Conservation (phyloP, 306 rosid species). For the Carpinus viminea region DNA sequence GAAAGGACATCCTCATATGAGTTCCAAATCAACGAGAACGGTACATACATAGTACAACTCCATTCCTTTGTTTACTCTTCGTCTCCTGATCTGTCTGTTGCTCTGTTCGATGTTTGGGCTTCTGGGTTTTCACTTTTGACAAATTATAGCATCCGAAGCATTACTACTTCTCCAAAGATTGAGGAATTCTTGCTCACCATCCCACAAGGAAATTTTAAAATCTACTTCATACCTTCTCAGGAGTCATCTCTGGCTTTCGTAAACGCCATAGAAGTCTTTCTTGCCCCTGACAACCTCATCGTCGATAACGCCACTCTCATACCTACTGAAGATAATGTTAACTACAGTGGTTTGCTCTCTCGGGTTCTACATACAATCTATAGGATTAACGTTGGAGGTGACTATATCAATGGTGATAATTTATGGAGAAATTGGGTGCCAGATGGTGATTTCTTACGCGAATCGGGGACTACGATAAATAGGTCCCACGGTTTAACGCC, state of each 20-base stretch:
- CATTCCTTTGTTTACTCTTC: conserved; percentile 50
- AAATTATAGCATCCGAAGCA: conserved; percentile 6
- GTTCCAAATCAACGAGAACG: neutral
- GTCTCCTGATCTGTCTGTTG: conserved; percentile 14
- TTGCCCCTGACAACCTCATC: conserved; percentile 22
- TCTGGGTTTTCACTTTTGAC: conserved; percentile 23
- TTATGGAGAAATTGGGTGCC: conserved; percentile 39
- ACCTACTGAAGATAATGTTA: neutral
- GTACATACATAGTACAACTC: conserved; percentile 47
- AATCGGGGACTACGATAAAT: neutral
- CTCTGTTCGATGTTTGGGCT: conserved; percentile 43
- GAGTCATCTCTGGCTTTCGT: too few species aligned
- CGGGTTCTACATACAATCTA: conserved; percentile 23
- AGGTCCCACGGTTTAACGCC: rapidly evolving
- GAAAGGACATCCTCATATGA: neutral
- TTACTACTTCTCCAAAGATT: conserved; percentile 11
- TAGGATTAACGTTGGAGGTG: conserved; percentile 43
- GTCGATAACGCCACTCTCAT: rapidly evolving
- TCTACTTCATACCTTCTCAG: conserved; percentile 34
- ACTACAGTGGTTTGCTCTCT: conserved; percentile 11
- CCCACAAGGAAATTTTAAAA: neutral
- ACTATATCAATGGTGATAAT: neutral
- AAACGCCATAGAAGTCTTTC: conserved; percentile 52
- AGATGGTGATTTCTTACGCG: conserved; percentile 24
- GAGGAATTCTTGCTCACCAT: conserved; percentile 37